Base-by-base conservation (phyloP, 2,329 filamentous ascomycete species). In the Emydomyces testavorans region DNA sequence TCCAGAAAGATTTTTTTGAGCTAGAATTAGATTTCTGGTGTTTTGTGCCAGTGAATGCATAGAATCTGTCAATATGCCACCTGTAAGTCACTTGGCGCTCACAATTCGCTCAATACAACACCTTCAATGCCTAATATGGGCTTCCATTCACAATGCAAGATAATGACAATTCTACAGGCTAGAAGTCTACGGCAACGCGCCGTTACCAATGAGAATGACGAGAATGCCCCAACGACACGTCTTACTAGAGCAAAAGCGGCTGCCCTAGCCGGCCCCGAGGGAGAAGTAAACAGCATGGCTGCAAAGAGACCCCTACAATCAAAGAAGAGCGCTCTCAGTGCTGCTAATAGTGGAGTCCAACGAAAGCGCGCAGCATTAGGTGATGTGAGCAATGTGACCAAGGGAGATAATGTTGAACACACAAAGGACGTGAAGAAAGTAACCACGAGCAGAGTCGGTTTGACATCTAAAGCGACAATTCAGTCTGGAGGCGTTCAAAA, bases 321-420 rank as follows among this genome's bases (percentile, higher is more conserved):
- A 42, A 89, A 88, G 70, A 86, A 82, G 66, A 69, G 79, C 13
- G 24, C 50, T 3, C 73, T 68, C 56, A 64, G 65, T 49, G 69
- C 71, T 44, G 66, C 73, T 41, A 64, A 68, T 52, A 68, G 63
- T 53, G 68, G 73, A 59, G 66, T 73, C 40, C 73, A 73, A 52
- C 77, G 83, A 62, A 92, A 85, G 71, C 86, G 92, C 62, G 78
- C 83, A 58, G 89, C 86, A 41, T 77, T 98, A 31, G 88, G 85
- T 50, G 92, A 98, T 71, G 84, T 95, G 58, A 96, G 88, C 77
- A 98, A 98, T 70, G 83, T 94, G 54, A 80, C 80, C 59, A 96
- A 95, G 54, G 56, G 56, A 13, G 66, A 66, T 67, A 76, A 76
- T 40, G 84, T 85, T 46, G 68, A 66, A 31, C 54, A 59, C 49